Conservation (phyloP, 805 yeast species). For the Starmerella sp. region DNA sequence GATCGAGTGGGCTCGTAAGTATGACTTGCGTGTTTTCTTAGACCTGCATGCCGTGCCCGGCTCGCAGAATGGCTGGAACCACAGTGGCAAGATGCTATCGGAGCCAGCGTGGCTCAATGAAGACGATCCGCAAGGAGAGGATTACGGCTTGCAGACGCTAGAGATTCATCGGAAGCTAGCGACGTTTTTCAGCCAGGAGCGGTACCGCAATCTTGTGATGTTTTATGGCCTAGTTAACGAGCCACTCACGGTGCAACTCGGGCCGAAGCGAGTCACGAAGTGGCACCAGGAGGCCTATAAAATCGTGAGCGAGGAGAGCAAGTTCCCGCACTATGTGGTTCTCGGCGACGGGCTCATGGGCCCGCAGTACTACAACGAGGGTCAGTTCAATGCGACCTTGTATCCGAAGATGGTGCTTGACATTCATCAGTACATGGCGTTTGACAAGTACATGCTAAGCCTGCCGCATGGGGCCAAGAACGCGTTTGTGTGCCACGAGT, state of each 20-base stretch:
- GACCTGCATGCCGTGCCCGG: constrained; percentile 79
- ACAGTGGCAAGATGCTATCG: constrained; percentile 43
- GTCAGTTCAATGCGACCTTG: constrained; percentile 35
- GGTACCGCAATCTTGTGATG: constrained; percentile 56
- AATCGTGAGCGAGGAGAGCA: constrained; percentile 41
- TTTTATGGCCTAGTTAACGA: constrained; percentile 77
- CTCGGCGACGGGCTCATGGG: constrained; percentile 71
- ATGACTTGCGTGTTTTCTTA: constrained; percentile 56
- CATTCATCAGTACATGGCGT: constrained; percentile 80
- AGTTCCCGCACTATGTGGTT: constrained; percentile 40
- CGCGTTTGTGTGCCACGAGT: constrained; percentile 33
- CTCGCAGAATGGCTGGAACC: constrained; percentile 54
- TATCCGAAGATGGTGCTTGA: constrained; percentile 63
- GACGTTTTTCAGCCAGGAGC: constrained; percentile 48
- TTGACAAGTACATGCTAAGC: constrained; percentile 29
- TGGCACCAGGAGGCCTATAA: constrained; percentile 46
- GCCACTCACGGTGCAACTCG: constrained; percentile 44
- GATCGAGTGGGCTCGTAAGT: constrained; percentile 51
- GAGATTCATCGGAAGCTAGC: constrained; percentile 44
- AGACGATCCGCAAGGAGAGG: constrained; percentile 32
- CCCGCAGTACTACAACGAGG: constrained; percentile 46
- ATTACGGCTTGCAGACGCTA: constrained; percentile 35
- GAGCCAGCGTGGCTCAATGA: constrained; percentile 33
- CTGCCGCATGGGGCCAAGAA: constrained; percentile 27
- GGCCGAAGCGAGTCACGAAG: constrained; percentile 45